These are phyloP conservation scores for Euphorbia lathyris DNA, from an alignment of 345 rosid genomes.

Conservation along the genomic window DNA sequence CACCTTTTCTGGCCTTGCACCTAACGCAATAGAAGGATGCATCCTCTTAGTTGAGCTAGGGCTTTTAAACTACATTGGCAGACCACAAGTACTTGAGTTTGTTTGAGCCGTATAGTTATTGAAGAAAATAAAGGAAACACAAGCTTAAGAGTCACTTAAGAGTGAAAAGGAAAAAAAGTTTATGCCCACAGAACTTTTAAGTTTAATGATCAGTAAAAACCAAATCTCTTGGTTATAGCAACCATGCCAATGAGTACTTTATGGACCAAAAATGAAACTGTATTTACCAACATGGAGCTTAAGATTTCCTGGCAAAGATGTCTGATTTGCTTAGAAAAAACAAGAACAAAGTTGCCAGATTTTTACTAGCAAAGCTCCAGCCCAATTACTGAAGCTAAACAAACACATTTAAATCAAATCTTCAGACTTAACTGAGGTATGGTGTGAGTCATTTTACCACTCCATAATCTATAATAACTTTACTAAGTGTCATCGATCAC, in stretches of 20 bases:
- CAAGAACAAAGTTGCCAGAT: neutral
- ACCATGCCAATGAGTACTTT: no score
- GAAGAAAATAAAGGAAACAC: neutral
- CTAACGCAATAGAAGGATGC: no score
- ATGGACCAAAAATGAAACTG: neutral
- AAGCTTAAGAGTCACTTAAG: neutral
- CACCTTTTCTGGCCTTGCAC: neutral
- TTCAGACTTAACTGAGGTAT: neutral
- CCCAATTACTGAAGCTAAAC: neutral
- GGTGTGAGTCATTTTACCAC: neutral
- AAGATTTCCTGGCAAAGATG: neutral
- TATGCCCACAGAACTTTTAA: neutral
- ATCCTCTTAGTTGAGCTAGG: no score
- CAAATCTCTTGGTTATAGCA: neutral
- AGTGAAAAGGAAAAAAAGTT: neutral
- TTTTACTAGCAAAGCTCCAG: conserved; percentile 1
- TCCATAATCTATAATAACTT: neutral
- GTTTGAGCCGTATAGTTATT: neutral
- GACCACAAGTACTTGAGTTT: neutral
- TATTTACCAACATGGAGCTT: neutral
- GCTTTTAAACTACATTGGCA: no score
- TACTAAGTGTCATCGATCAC: neutral
- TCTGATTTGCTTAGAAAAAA: neutral
- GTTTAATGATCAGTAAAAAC: neutral
- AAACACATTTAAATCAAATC: neutral